Percentiles rank a stretch among this genome's conserved stretches.
These are phyloP conservation scores for Berberis thunbergii DNA, from an alignment of 164 flowering plant genomes.

Conservation along the genomic window DNA sequence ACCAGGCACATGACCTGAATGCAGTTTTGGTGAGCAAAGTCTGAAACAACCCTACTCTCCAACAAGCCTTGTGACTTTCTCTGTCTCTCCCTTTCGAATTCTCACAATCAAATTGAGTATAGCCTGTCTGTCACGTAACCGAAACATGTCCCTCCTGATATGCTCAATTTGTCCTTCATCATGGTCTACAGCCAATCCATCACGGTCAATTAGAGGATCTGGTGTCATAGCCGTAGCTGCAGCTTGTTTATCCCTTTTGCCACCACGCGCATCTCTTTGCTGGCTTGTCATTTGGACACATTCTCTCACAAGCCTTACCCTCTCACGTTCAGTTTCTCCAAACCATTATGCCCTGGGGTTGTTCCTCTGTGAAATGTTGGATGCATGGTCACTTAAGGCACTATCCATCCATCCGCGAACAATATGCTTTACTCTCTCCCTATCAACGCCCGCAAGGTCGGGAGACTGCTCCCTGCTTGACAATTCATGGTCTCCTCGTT, in stretches of 20 bases:
- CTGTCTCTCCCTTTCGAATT: slow-evolving; percentile 63
- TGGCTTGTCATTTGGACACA: slow-evolving; percentile 70
- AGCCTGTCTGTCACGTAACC: slow-evolving; percentile 82
- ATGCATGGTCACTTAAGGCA: slow-evolving; percentile 35
- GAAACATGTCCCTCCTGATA: slow-evolving; percentile 44
- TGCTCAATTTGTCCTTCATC: slow-evolving; percentile 41
- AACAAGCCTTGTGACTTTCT: slow-evolving; percentile 60
- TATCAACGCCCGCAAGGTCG: slow-evolving; percentile 83
- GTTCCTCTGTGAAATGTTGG: slow-evolving; percentile 33
- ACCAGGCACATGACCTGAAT: slow-evolving; percentile 59
- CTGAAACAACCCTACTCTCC: slow-evolving; percentile 64
- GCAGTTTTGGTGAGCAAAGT: slow-evolving; percentile 84
- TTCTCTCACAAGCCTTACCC: slow-evolving; percentile 74
- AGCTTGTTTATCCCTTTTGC: slow-evolving; percentile 38
- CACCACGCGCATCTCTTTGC: slow-evolving; percentile 36
- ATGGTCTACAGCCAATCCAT: slow-evolving; percentile 9
- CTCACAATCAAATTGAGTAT: slow-evolving; percentile 70
- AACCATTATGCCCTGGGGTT: slow-evolving; percentile 61
- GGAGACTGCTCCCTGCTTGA: slow-evolving; percentile 95
- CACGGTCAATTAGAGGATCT: slow-evolving; percentile 31
- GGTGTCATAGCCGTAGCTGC: slow-evolving; percentile 17
- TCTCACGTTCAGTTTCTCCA: slow-evolving; percentile 73
- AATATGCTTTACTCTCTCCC: slow-evolving; percentile 75
- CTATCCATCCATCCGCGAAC: slow-evolving; percentile 71
- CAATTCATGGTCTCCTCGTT: slow-evolving; percentile 29